Base-by-base conservation (phyloP, 129 eudicot genomes). In the Tagetes patula region DNA sequence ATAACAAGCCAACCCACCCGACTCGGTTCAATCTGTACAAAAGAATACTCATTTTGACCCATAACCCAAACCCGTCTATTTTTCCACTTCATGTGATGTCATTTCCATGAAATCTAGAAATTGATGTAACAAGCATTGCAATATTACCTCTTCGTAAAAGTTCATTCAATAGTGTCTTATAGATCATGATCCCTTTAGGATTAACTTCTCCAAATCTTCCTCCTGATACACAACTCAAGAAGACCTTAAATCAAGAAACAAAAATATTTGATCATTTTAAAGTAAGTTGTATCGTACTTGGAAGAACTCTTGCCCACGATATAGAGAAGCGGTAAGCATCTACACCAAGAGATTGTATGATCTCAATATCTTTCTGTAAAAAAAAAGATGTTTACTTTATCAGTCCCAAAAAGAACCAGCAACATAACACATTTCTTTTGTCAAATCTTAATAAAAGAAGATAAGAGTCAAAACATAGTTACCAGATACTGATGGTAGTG, bases 401-500 rank as follows among this genome's bases (percentile, higher is more conserved):
- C 55, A 49, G 37, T 54, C 36, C 9, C 12, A 54, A 54, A 30
- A 54, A 54, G 60, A 54, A 27, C 27, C 55, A 49, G 8, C 65
- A 58, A 31, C 65, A 58, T 32, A 58, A 33, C 40, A 20, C 27
- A 58, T 58, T 8, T 58, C 65, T 58, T 36, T 13, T 4, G 12
- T 12, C 20, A 4, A 9, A 58, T 32, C 31, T 5, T 58, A 20
- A n/a, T 1, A 55, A 30, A 55, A 6, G 8, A 30, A 31, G 8
- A 33, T 4, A 6, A 10, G 30, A 12, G n/a, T 49, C 54, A 72
- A 39, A 48, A 42, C 14, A 75, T 14, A 27, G 31, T 37, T 61
- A 92, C 98, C 98, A 87, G 40, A 71, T 87, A 89, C 6, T 78
- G 91, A 84, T 92, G 98, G 77, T 87, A 92, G 56, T 92, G 92